Percentiles rank a stretch among this genome's conserved stretches.
Evolutionary conservation across 345 rosid genomes (phyloP).

Genomic region (Raphanus raphanistrum): DNA sequence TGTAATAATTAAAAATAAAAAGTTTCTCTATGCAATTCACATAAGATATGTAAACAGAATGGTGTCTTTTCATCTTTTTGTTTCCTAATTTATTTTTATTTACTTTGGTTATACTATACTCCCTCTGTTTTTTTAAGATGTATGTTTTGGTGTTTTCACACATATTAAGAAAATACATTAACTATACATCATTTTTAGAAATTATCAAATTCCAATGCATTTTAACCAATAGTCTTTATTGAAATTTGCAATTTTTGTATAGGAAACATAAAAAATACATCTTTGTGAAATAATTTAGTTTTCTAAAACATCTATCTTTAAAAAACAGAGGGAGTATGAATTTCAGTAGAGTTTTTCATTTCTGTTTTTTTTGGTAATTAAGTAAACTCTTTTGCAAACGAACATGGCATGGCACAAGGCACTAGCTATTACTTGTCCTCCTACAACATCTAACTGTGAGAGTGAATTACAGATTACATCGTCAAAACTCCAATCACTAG

Average conservation of each 20-base stretch:
- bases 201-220: too few species aligned
- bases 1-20: background rate
- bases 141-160: too few species aligned
- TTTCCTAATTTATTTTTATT: background rate
- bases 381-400: background rate
- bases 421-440: background rate
- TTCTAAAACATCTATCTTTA: too few species aligned
- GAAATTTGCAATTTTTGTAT: too few species aligned
- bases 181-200: too few species aligned
- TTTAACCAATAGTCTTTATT: too few species aligned
- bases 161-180: too few species aligned
- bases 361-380: background rate
- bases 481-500: background rate
- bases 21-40: background rate
- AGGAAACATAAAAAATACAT: too few species aligned
- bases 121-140: too few species aligned
- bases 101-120: background rate
- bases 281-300: too few species aligned
- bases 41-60: background rate
- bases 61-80: background rate
- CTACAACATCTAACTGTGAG: background rate
- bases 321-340: too few species aligned
- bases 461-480: background rate
- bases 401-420: constrained; percentile 13
- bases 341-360: background rate